Percentiles rank a stretch among this genome's conserved stretches.
Evolutionary conservation across 805 yeast genomes (phyloP).

Genomic region (Ogataea saltuana): DNA sequence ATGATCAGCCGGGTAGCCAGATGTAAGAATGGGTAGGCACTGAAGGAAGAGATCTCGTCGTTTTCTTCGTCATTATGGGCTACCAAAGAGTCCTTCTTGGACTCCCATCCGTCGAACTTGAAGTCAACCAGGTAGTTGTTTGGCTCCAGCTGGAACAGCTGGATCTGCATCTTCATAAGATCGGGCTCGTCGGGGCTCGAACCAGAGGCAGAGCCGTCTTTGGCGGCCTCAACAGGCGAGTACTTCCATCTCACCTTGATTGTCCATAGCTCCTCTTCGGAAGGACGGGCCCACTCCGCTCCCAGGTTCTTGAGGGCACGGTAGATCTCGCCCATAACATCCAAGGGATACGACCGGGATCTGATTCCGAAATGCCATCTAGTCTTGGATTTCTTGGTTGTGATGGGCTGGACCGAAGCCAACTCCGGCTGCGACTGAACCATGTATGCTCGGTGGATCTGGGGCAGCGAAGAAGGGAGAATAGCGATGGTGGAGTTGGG

Average conservation of each 20-base stretch:
- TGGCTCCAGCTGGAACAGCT: constrained; percentile 91
- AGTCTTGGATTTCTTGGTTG: constrained; percentile 82
- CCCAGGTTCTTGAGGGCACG: constrained; percentile 90
- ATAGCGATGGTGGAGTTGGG: constrained; percentile 87
- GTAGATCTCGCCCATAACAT: constrained; percentile 98
- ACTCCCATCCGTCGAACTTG: constrained; percentile 97
- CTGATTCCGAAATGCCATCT: constrained; percentile 99
- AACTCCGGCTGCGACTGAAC: constrained; percentile 40
- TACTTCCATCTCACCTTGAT: constrained; percentile 94
- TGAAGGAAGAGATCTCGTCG: constrained; percentile 84
- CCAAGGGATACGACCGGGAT: constrained; percentile 92
- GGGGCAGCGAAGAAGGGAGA: constrained; percentile 90
- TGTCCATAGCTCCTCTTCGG: constrained; percentile 95
- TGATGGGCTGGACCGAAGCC: constrained; percentile 44
- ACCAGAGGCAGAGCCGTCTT: constrained; percentile 23
- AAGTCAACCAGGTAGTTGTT: constrained; percentile 95
- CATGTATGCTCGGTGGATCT: constrained; percentile 93
- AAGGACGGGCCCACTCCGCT: constrained; percentile 96
- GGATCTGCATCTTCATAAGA: constrained; percentile 95
- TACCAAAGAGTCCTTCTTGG: constrained; percentile 39
- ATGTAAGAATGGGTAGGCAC: constrained; percentile 94
- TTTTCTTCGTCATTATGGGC: constrained; percentile 42
- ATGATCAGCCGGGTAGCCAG: constrained; percentile 88
- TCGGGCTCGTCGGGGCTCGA: constrained; percentile 55
- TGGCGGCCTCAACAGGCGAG: constrained; percentile 37